Conservation (phyloP, 2,329 filamentous ascomycete genomes). For the Colletotrichum sp. region DNA sequence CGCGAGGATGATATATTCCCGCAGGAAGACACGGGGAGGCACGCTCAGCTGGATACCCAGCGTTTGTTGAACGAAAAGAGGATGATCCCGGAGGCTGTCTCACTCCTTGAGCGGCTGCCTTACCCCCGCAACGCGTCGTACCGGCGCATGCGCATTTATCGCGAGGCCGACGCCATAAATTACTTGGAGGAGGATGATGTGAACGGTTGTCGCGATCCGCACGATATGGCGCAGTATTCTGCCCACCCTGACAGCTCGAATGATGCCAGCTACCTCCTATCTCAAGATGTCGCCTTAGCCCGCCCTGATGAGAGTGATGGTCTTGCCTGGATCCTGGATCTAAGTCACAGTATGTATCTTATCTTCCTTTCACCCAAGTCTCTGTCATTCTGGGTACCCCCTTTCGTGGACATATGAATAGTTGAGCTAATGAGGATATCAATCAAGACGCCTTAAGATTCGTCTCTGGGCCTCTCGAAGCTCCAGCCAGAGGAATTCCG, state of each 20-base stretch:
- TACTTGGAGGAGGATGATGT: background rate
- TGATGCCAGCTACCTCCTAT: background rate
- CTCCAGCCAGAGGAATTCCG: background rate
- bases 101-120: conserved; percentile 4
- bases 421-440: background rate
- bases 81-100: background rate
- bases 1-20: background rate
- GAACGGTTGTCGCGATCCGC: background rate
- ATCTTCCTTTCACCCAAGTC: background rate
- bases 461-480: background rate
- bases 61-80: background rate
- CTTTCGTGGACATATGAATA: background rate
- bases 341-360: background rate
- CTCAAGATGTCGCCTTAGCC: background rate
- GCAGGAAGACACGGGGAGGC: background rate
- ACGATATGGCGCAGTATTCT: background rate
- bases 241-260: background rate
- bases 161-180: background rate
- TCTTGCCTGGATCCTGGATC: conserved; percentile 2
- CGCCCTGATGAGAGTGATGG: background rate
- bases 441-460: background rate
- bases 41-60: background rate
- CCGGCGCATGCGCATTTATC: background rate
- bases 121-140: background rate
- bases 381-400: background rate